Evolutionary conservation across 352 stramenopile genomes (phyloP).

Genomic region (Phytophthora citrophthora): DNA sequence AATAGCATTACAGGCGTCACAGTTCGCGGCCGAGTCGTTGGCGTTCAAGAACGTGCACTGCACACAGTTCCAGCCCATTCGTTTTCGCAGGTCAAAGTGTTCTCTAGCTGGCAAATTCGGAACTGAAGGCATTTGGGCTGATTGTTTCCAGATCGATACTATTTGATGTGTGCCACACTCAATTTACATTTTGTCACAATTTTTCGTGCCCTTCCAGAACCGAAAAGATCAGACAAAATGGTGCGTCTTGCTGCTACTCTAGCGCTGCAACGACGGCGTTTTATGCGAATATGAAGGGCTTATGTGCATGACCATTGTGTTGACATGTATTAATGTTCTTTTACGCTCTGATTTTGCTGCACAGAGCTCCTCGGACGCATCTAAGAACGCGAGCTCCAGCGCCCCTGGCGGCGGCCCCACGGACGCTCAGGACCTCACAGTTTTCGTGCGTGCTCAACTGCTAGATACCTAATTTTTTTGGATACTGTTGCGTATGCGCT

Average conservation of each 20-base stretch:
- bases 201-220: conserved; percentile 13
- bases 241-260: conserved; percentile 12
- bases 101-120: conserved; percentile 22
- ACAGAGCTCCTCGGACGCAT: conserved; percentile 47
- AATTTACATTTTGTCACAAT: too few relatives aligned
- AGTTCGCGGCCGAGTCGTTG: conserved; percentile 39
- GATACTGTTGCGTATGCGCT: conserved; percentile 1
- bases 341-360: background rate
- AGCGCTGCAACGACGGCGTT: background rate
- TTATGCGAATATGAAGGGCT: background rate
- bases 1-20: conserved; percentile 48
- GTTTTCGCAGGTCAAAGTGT: background rate
- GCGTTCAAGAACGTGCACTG: conserved; percentile 58
- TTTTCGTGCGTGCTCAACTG: conserved; percentile 54
- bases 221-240: conserved; percentile 29
- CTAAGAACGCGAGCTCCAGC: conserved; percentile 44
- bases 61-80: conserved; percentile 47
- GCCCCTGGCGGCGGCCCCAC: conserved; percentile 29
- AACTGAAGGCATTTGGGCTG: conserved; percentile 10
- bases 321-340: conserved; percentile 4
- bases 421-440: conserved; percentile 68
- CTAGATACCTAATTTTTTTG: conserved; percentile 1
- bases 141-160: conserved; percentile 25
- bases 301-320: background rate
- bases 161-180: background rate